phyloP scores from a whole-genome alignment of 2,329 filamentous ascomycete species.

The Diaporthe sp. region DNA sequence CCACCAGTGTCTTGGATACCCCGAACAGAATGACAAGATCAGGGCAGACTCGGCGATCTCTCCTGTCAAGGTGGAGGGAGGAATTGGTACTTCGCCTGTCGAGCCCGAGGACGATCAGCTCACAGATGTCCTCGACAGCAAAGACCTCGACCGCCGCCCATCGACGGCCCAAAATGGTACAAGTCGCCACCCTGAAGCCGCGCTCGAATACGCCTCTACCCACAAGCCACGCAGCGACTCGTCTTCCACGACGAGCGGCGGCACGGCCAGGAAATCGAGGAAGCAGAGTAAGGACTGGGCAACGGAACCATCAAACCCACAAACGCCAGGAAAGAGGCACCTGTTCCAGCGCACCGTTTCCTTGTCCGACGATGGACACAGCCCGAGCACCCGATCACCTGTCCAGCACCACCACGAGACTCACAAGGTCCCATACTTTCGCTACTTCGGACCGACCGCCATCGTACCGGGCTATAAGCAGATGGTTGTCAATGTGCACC shows the following conservation, averaged over 20 bases:
- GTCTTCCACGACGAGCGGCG: slow-evolving; percentile 35
- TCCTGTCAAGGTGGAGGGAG: slow-evolving; percentile 37
- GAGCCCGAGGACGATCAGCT: slow-evolving; percentile 45
- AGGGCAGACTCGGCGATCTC: slow-evolving; percentile 39
- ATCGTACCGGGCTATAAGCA: slow-evolving; percentile 94
- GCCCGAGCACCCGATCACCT: slow-evolving; percentile 54
- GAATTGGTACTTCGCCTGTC: slow-evolving; percentile 36
- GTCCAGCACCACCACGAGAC: slow-evolving; percentile 62
- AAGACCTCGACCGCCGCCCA: slow-evolving; percentile 44
- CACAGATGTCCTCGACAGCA: slow-evolving; percentile 49
- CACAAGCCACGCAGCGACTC: slow-evolving; percentile 37
- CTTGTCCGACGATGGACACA: slow-evolving; percentile 53
- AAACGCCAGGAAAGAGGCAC: slow-evolving; percentile 31
- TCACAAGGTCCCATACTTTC: slow-evolving; percentile 84
- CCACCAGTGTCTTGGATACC: slow-evolving; percentile 76
- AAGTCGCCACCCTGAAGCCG: slow-evolving; percentile 35
- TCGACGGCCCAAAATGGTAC: slow-evolving; percentile 42
- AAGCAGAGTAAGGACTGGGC: slow-evolving; percentile 42
- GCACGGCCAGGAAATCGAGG: slow-evolving; percentile 29
- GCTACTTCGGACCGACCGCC: slow-evolving; percentile 90
- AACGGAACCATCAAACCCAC: slow-evolving; percentile 35
- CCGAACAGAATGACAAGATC: slow-evolving; percentile 62
- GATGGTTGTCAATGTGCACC: slow-evolving; percentile 78
- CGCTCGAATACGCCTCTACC: neutral
- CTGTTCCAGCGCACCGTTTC: slow-evolving; percentile 47